Base-by-base conservation (phyloP, 441 rosid species). In the Biscutella laevigata region DNA sequence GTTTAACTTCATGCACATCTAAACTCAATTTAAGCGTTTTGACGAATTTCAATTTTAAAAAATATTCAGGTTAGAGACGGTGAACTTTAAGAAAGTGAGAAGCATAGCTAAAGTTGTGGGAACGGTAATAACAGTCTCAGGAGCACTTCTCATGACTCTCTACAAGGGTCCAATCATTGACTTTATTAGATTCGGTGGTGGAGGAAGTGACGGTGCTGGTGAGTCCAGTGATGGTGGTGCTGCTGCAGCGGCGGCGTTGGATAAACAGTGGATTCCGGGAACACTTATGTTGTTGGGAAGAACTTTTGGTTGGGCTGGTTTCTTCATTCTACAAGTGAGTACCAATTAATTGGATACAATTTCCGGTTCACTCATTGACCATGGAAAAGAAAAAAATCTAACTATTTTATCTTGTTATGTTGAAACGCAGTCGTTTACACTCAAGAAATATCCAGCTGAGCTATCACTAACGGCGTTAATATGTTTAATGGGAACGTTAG, bases 131-230 rank as follows among this genome's bases (percentile, higher is more conserved):
- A 87, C 95, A 3, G 90, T 87, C 9, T 45, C 61, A 0, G 96
- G 98, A 51, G 96, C 98, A 20, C 80, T 85, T 90, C 82, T 87
- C 21, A 91, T 91, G 98, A 87, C 98, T 17, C 62, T 91, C 39
- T 87, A 83, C 79, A 87, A 79, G 72, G 98, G 98, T 45, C 96
- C 96, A 20, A 69, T 81, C 34, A 13, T 91, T 48, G 72, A 87
- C 29, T 73, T 89, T 25, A 38, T 83, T 0, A 64, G 11, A 42
- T 10, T 78, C 2, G 76, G 78, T 1, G 67, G 67, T n/a, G 80
- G 28, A 62, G 73, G 74, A 66, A 72, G 53, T 2, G 69, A 28
- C 22, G 45, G 53, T 7, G 67, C 12, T 2, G 82, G 75, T 24
- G 61, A 20, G 0, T 9, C 29, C 49, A 78, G 63, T 14, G 74